A percentile compares a stretch with the other conserved stretches of the same genome.
phyloP scores from a whole-genome alignment of 805 yeast genomes.

The Torulaspora franciscae region DNA sequence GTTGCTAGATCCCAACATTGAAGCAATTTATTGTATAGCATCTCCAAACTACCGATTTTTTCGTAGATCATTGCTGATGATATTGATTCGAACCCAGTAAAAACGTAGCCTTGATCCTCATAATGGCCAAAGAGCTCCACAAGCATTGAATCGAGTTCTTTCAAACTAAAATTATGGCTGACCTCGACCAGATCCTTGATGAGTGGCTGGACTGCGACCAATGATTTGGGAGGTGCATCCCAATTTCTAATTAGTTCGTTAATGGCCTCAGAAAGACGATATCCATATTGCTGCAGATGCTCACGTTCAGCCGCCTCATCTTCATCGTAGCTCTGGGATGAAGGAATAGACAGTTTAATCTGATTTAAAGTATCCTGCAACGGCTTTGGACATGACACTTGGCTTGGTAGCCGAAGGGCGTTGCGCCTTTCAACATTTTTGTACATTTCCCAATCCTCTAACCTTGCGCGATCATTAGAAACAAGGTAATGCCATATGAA shows the following conservation, averaged over 20 bases:
- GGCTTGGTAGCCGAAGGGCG: neutral
- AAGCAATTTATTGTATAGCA: conserved; percentile 24
- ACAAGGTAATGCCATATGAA: conserved; percentile 9
- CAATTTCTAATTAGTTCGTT: conserved; percentile 17
- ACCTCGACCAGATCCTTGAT: conserved; percentile 15
- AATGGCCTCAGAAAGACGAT: conserved; percentile 24
- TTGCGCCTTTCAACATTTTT: neutral
- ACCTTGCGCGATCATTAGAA: conserved; percentile 1
- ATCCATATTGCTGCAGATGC: conserved; percentile 28
- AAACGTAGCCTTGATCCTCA: conserved; percentile 19
- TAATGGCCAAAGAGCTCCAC: conserved; percentile 28
- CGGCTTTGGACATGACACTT: neutral
- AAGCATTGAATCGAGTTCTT: conserved; percentile 27
- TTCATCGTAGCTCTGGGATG: neutral
- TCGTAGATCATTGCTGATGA: conserved; percentile 21
- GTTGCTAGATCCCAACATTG: conserved; percentile 31
- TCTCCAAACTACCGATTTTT: conserved; percentile 16
- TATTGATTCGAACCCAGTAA: conserved; percentile 15
- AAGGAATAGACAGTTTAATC: neutral
- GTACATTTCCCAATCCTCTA: neutral
- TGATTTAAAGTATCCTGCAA: neutral
- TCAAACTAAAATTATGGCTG: conserved; percentile 16
- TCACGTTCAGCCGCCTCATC: conserved; percentile 11
- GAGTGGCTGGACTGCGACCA: conserved; percentile 9
- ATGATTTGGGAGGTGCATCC: conserved; percentile 3